Evolutionary conservation across 306 rosid genomes (phyloP), one percentile per base, ranked within the genome.

Genomic region (Trifolium subterraneum): DNA sequence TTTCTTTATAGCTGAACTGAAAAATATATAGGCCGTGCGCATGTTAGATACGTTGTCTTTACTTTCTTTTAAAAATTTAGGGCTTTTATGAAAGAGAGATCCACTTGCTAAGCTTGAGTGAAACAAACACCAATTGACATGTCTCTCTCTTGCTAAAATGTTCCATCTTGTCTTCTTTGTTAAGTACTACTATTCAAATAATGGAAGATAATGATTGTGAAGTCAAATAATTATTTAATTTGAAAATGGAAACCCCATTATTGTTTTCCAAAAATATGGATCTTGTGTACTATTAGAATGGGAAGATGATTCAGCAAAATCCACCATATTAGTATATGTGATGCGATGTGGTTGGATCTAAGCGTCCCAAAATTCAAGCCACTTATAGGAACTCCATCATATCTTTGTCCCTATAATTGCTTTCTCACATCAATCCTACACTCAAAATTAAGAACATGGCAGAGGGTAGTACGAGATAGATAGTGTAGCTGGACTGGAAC

Each of bases 231-330:
- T 11, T 12, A 39, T 38, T 71, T 38, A 12, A 8, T 68, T 58
- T 31, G 61, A 31, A 51, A 62, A 22, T 45, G 72, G 16, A 70
- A 70, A 11, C 20, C 10, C 15, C 15, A 58, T 35, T 31, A 25
- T 36, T 36, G 33, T 52, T 10, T 48, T 44, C 41, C 55, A 42
- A 64, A 66, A 48, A 63, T 15, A 33, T 58, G 3, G 10, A 65
- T 20, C 33, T 8, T 18, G 25, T n/a, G 14, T 10, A 29, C 33
- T 36, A 44, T 33, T 23, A 73, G 31, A 78, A 62, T 78, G 80
- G 80, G 63, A 60, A 70, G 7, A 8, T 74, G 86, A 83, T 78
- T 78, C 80, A 56, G 78, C 75, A 83, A 64, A 58, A 23, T 15
- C 41, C 42, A 60, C 41, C 20, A 29, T 60, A 59, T 25, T 58